A percentile compares a stretch with the other conserved stretches of the same genome.
phyloP scores from a whole-genome alignment of 2,329 filamentous ascomycete genomes.

The Blastomyces parvus region DNA sequence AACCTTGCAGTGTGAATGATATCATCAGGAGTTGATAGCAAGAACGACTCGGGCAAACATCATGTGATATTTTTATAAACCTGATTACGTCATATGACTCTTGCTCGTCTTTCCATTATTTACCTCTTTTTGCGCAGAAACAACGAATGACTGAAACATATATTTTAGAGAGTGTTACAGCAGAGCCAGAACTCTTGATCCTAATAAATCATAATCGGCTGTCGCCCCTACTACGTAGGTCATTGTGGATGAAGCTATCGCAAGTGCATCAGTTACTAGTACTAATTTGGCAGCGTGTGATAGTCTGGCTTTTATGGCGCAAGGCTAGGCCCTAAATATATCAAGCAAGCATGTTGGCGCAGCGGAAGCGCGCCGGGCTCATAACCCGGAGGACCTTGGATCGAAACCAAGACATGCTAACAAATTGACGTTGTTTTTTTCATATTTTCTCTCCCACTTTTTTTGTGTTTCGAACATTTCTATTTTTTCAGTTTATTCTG shows the following conservation, averaged over 20 bases:
- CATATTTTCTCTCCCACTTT: background rate
- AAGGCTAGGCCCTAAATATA: background rate
- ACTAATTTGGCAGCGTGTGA: background rate
- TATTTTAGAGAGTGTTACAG: too few relatives aligned
- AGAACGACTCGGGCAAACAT: background rate
- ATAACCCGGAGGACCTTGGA: slow-evolving; percentile 29
- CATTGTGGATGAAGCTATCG: background rate
- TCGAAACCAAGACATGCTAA: slow-evolving; percentile 14
- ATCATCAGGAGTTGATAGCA: background rate
- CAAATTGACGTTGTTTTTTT: too few relatives aligned
- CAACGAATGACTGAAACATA: too few relatives aligned
- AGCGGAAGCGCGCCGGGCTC: slow-evolving; percentile 31
- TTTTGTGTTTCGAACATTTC: background rate
- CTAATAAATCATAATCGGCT: too few relatives aligned
- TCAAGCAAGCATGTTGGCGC: slow-evolving; percentile 21
- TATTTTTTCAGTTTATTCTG: background rate
- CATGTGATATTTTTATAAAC: background rate
- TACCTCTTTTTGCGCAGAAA: too few relatives aligned
- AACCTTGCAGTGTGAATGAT: background rate
- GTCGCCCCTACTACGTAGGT: too few relatives aligned
- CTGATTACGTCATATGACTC: background rate
- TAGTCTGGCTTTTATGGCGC: background rate
- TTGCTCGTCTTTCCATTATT: too few relatives aligned
- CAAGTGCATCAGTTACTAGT: background rate
- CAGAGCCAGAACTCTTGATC: too few relatives aligned